Conservation (phyloP, 2,329 filamentous ascomycete genomes). For the Hymenoscyphus scutula region DNA sequence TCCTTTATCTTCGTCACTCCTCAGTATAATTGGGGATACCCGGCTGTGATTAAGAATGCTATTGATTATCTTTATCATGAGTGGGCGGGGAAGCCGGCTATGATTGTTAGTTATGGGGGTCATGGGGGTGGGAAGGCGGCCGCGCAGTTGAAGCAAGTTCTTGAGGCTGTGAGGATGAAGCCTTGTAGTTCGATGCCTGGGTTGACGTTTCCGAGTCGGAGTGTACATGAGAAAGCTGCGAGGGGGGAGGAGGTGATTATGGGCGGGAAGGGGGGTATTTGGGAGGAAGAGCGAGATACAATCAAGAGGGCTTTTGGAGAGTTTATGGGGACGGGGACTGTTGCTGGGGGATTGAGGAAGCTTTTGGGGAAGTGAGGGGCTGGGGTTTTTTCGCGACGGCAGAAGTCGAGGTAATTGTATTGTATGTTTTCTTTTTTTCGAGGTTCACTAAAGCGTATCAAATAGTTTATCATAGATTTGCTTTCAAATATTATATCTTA, state of each 20-base stretch:
- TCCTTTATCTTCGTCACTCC: conserved; percentile 44
- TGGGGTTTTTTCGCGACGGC: too few species aligned
- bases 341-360: too few species aligned
- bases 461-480: too few species aligned
- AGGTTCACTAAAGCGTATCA: too few species aligned
- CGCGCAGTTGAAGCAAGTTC: conserved; percentile 37
- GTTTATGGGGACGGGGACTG: neutral
- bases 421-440: too few species aligned
- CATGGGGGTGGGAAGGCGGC: conserved; percentile 41
- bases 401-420: too few species aligned
- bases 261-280: conserved; percentile 8
- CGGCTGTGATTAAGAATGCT: conserved; percentile 46
- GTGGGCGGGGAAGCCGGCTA: conserved; percentile 45
- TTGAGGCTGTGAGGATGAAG: conserved; percentile 39
- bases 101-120: conserved; percentile 47
- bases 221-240: conserved; percentile 24
- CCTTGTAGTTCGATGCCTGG: conserved; percentile 33
- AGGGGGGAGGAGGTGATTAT: conserved; percentile 36
- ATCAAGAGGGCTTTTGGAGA: conserved; percentile 6
- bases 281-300: conserved; percentile 10
- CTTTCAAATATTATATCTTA: too few species aligned
- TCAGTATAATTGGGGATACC: conserved; percentile 47
- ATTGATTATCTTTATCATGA: conserved; percentile 48
- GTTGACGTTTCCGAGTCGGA: conserved; percentile 34
- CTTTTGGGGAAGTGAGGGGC: too few species aligned